A percentile compares a stretch with the other conserved stretches of the same genome.
Evolutionary conservation across 2,329 filamentous ascomycete species (phyloP).

Genomic region (Xylariales sp.): DNA sequence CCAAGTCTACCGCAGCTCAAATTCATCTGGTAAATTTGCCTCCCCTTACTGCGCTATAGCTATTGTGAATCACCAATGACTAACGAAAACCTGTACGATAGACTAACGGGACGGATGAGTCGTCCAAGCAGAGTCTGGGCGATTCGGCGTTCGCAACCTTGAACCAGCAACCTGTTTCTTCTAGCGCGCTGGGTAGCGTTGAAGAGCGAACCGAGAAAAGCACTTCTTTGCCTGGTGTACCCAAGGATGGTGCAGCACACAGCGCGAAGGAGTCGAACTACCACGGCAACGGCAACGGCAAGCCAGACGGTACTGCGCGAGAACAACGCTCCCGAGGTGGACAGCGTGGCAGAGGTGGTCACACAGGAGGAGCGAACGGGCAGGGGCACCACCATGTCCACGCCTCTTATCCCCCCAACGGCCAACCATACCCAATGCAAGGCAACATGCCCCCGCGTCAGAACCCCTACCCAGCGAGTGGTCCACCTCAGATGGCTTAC

Average conservation of each 20-base stretch:
- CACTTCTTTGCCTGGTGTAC: neutral
- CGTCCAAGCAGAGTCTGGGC: slow-evolving; percentile 1
- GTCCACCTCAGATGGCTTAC: slow-evolving; percentile 20
- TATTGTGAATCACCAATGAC: neutral
- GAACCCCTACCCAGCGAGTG: slow-evolving; percentile 15
- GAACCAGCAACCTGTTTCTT: neutral
- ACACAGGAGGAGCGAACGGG: slow-evolving; percentile 21
- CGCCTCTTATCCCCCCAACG: slow-evolving; percentile 5
- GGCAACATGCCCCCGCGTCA: slow-evolving; percentile 6
- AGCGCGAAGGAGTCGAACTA: slow-evolving; percentile 3
- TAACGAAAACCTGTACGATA: neutral
- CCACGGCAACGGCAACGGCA: slow-evolving; percentile 8
- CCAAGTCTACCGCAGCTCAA: slow-evolving; percentile 30
- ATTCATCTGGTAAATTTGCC: slow-evolving; percentile 34
- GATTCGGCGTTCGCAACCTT: neutral
- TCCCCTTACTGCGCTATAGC: neutral
- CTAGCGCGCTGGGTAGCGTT: neutral
- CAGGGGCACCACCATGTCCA: slow-evolving; percentile 20
- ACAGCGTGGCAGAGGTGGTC: slow-evolving; percentile 40
- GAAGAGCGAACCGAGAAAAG: slow-evolving; percentile 1
- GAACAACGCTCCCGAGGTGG: slow-evolving; percentile 38
- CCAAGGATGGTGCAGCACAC: slow-evolving; percentile 1
- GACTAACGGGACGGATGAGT: slow-evolving; percentile 7
- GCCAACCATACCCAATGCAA: slow-evolving; percentile 4
- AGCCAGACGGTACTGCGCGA: too few relatives aligned